Evolutionary conservation across 495 filamentous ascomycete genomes (phyloP), one percentile per base, ranked within the genome.

Genomic region (Podospora fimiseda): DNA sequence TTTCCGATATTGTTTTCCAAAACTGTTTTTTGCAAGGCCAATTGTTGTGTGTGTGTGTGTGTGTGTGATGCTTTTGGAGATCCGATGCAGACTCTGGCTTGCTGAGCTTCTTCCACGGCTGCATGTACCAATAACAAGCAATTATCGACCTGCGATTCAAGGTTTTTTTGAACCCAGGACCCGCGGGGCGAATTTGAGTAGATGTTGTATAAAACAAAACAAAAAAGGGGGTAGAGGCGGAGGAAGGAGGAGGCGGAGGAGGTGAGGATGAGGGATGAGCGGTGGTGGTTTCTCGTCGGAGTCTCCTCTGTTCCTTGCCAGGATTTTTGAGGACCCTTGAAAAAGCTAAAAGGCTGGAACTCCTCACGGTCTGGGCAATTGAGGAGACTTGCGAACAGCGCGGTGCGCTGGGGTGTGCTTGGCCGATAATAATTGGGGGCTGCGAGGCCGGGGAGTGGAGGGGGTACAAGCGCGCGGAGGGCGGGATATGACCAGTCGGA

Each of bases 101-200:
- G n/a, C n/a, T n/a, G n/a, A n/a, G n/a, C n/a, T n/a, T n/a, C n/a
- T n/a, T n/a, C n/a, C n/a, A n/a, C 42, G 52, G 53, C 62, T 52
- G 56, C 64, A 67, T 67, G 61, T 57, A 60, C 48, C 38, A 51
- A 60, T 54, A 33, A 11, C 5, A 33, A 33, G 5, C 27, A 33
- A 33, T 33, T 33, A 11, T 33, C 27, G 27, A 11, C 27, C 27
- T 5, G 27, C 27, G 27, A 5, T 33, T 5, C 5, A 33, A 33
- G 27, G n/a, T n/a, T n/a, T n/a, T n/a, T n/a, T n/a, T n/a, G n/a
- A n/a, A n/a, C n/a, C n/a, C n/a, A n/a, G n/a, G n/a, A n/a, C n/a
- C n/a, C n/a, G n/a, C n/a, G n/a, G n/a, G n/a, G n/a, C n/a, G n/a
- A n/a, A n/a, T n/a, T n/a, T n/a, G n/a, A n/a, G n/a, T n/a, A n/a